These are phyloP conservation scores for Salix brachista DNA, from an alignment of 345 rosid genomes.

Conservation along the genomic window DNA sequence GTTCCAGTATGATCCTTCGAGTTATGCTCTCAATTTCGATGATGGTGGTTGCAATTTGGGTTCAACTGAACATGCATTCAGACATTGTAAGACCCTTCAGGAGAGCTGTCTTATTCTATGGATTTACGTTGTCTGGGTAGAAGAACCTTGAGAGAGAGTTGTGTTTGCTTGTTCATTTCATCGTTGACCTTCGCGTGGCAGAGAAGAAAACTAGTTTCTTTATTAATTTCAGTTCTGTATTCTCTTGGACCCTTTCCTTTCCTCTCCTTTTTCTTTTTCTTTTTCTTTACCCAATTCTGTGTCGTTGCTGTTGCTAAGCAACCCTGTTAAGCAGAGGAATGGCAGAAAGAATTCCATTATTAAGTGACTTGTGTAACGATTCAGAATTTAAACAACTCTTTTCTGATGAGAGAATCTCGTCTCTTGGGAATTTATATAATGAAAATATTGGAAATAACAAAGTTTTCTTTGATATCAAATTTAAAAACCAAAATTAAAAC, in stretches of 20 bases:
- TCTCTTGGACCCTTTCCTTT: not conserved
- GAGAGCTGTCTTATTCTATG: constrained; percentile 19
- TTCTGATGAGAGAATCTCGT: too few relatives aligned
- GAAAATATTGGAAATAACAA: too few relatives aligned
- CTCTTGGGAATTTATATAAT: too few relatives aligned
- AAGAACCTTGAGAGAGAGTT: constrained; percentile 1
- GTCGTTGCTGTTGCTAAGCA: not conserved
- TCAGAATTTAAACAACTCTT: too few relatives aligned
- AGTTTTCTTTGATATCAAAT: too few relatives aligned
- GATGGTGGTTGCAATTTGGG: constrained; percentile 38
- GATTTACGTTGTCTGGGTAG: constrained; percentile 48
- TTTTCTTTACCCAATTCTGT: not conserved
- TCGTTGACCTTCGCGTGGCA: not conserved
- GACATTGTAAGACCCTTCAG: not conserved
- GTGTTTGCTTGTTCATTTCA: not conserved
- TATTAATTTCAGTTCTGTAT: not conserved
- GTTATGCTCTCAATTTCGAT: constrained; percentile 69
- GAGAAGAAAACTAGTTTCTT: not conserved
- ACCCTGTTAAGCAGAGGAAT: not conserved
- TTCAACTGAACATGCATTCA: constrained; percentile 13
- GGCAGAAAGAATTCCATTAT: not conserved
- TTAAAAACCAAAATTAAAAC: too few relatives aligned
- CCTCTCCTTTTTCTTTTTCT: too few relatives aligned
- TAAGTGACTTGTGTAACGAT: not conserved
- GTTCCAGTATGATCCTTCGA: constrained; percentile 92